phyloP scores from a whole-genome alignment of 2,329 filamentous ascomycete genomes.

The Aspergillus candidus region DNA sequence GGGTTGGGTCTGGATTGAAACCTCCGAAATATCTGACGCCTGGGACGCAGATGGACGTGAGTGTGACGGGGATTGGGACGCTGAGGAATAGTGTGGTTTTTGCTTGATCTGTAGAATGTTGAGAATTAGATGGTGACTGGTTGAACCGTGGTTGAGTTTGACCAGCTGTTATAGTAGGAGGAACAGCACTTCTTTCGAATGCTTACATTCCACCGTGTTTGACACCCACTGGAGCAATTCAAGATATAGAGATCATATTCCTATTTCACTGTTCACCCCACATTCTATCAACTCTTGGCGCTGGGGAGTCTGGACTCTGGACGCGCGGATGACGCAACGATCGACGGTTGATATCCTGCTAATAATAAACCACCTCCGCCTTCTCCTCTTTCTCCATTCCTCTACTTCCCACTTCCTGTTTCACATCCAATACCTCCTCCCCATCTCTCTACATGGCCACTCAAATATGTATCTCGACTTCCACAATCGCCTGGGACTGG shows the following conservation, averaged over 20 bases:
- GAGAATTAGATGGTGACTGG: background rate
- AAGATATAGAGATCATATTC: no score
- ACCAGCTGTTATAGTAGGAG: background rate
- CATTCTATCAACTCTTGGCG: no score
- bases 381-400: no score
- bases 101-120: constrained; percentile 1
- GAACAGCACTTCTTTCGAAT: no score
- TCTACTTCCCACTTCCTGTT: no score
- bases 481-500: constrained; percentile 14
- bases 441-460: background rate
- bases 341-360: no score
- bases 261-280: no score
- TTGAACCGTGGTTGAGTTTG: background rate
- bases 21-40: constrained; percentile 36
- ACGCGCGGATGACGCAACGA: no score
- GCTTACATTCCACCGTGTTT: no score
- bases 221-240: no score
- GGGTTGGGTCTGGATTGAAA: constrained; percentile 40
- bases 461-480: constrained; percentile 11
- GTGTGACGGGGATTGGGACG: constrained; percentile 38
- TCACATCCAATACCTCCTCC: background rate
- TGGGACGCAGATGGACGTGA: constrained; percentile 38
- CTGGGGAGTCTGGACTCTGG: no score
- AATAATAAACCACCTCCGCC: no score
- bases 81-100: constrained; percentile 33